Evolutionary conservation across 768 basidiomycete genomes (phyloP).

Genomic region (Termitomyces sp.): DNA sequence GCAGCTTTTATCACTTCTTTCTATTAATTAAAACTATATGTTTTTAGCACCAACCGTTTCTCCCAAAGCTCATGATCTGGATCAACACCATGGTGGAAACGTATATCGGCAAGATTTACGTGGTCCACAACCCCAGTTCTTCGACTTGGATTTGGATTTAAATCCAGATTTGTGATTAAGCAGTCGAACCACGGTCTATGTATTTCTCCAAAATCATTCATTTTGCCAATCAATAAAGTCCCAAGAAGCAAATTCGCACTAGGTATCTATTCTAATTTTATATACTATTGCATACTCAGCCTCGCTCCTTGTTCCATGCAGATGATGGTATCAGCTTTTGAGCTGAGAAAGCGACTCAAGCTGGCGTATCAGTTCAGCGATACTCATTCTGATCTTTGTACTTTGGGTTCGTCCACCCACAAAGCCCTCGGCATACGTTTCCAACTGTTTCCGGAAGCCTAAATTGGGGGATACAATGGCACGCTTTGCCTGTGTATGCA

Average conservation of each 20-base stretch:
- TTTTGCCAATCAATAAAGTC: background rate
- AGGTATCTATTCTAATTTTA: background rate
- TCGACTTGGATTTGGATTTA: constrained; percentile 80
- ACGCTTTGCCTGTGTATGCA: constrained; percentile 52
- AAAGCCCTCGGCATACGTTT: constrained; percentile 29
- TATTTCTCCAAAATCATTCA: background rate
- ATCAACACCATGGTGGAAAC: constrained; percentile 55
- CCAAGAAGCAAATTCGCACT: background rate
- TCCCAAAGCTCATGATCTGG: constrained; percentile 46
- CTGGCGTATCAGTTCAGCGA: constrained; percentile 28
- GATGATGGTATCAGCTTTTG: background rate
- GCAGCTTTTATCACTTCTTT: background rate
- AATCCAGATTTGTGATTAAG: constrained; percentile 66
- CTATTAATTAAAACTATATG: constrained; percentile 8
- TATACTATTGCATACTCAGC: background rate
- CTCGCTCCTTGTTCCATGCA: background rate
- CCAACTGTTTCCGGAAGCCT: constrained; percentile 62
- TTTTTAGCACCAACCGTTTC: constrained; percentile 59
- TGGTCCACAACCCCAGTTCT: constrained; percentile 56
- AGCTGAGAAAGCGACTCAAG: constrained; percentile 14
- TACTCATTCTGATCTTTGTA: constrained; percentile 14
- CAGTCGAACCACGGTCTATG: background rate
- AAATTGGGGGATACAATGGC: constrained; percentile 62
- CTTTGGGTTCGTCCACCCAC: constrained; percentile 12
- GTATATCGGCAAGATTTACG: constrained; percentile 71